Evolutionary conservation across 305 asterid species (phyloP).

Genomic region (Ilex paraguariensis): DNA sequence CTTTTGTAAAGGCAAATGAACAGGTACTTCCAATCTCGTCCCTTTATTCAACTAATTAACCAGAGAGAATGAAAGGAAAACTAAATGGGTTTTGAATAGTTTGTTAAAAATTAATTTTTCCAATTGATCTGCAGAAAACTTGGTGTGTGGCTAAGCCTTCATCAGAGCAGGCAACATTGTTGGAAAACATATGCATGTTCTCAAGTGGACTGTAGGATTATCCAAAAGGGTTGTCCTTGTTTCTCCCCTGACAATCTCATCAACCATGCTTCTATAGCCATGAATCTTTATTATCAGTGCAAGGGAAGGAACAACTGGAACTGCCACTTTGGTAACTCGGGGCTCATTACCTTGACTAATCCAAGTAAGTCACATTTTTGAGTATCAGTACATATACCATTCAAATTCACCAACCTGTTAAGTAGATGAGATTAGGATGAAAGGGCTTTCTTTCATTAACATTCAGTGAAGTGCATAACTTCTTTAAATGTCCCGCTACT

Average conservation of each 20-base stretch:
- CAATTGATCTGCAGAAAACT: constrained; percentile 27
- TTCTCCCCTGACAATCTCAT: constrained; percentile 27
- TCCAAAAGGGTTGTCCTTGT: constrained; percentile 36
- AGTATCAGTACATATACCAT: no score
- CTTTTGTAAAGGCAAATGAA: constrained; percentile 9
- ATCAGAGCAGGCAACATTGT: constrained; percentile 16
- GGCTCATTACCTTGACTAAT: constrained; percentile 33
- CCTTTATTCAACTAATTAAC: no score
- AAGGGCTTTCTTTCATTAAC: no score
- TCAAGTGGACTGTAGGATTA: constrained; percentile 27
- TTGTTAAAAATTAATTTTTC: no score
- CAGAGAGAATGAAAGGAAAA: no score
- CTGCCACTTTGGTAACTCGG: constrained; percentile 42
- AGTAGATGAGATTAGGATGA: no score
- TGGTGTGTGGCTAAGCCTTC: constrained; percentile 77
- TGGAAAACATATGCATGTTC: constrained; percentile 35
- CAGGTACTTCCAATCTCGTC: constrained; percentile 16
- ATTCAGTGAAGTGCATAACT: no score
- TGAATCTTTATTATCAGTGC: constrained; percentile 52
- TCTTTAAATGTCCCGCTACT: no score
- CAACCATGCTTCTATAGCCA: constrained; percentile 62
- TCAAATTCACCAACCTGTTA: no score
- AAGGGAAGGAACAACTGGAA: constrained; percentile 38
- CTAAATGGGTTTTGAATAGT: background rate
- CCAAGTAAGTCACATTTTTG: constrained; percentile 38